A percentile compares a stretch with the other conserved stretches of the same genome.
Evolutionary conservation across 352 stramenopile species (phyloP).

Genomic region (Phytophthora hybrid): DNA sequence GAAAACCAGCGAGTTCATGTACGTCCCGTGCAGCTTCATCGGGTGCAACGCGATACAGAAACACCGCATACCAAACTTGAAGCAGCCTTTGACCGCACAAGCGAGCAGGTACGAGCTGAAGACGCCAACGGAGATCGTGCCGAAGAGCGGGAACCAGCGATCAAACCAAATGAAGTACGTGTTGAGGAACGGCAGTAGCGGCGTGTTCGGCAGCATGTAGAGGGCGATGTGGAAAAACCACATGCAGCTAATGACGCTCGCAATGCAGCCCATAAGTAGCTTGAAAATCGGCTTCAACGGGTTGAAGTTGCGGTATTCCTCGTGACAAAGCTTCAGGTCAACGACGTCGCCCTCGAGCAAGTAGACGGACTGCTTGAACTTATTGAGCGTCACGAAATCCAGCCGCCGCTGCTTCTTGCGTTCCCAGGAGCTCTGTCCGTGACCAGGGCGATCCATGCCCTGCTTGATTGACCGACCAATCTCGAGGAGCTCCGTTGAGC

Average conservation of each 20-base stretch:
- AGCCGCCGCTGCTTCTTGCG: constrained; percentile 80
- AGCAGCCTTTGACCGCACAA: constrained; percentile 96
- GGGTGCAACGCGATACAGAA: constrained; percentile 95
- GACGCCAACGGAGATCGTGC: constrained; percentile 95
- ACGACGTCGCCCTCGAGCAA: constrained; percentile 96
- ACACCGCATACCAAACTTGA: constrained; percentile 98
- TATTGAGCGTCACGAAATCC: constrained; percentile 87
- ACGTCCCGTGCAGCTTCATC: constrained; percentile 97
- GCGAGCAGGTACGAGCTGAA: constrained; percentile 97
- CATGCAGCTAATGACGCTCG: constrained; percentile 78
- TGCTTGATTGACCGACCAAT: constrained; percentile 68
- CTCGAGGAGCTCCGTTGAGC: constrained; percentile 66
- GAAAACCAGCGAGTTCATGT: constrained; percentile 99
- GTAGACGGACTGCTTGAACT: constrained; percentile 97
- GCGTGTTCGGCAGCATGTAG: constrained; percentile 91
- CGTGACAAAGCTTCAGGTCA: constrained; percentile 94
- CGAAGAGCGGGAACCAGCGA: constrained; percentile 97
- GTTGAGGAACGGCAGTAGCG: constrained; percentile 95
- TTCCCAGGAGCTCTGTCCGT: constrained; percentile 66
- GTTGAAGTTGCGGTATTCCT: constrained; percentile 96
- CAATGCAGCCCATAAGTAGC: constrained; percentile 86
- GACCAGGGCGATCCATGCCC: constrained; percentile 55
- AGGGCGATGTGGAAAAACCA: constrained; percentile 97
- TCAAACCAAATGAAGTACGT: constrained; percentile 98
- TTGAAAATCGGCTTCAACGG: constrained; percentile 91